Evolutionary conservation across 1,284 basidiomycete species (phyloP), one percentile per base, ranked within the genome.

Genomic region (Phellinidium pouzarii): DNA sequence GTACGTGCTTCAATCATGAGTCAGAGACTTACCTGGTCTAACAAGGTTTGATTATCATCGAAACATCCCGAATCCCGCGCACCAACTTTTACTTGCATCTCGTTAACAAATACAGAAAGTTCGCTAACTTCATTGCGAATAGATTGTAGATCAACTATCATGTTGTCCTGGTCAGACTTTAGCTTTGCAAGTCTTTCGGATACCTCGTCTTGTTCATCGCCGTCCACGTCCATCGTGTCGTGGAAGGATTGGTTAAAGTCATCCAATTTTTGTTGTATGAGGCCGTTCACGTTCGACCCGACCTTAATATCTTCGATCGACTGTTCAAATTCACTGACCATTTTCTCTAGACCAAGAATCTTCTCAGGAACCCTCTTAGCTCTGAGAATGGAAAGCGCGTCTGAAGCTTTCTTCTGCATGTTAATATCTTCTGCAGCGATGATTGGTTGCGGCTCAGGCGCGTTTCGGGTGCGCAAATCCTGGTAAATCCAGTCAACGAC

Each of bases 191-290:
- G 6, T 14, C n/a, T 29, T 23, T 40, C 47, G n/a, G n/a, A 40
- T 14, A 44, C 9, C 29, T 45, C 48, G 22, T 26, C 23, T 19
- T 46, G 17, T 9, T 47, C 44, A 9, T 47, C 44, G 26, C 7
- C 20, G n/a, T 36, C 29, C 31, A 23, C 14, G 14, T 44, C 25
- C 41, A 27, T 25, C 17, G 6, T n/a, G 8, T 48, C 45, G 19
- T 12, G 26, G 20, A 34, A 29, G 12, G 14, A 25, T 6, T 17
- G 12, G 22, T 19, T 44, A 22, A 49, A 22, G 7, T 50, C 47
- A 2, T 38, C 42, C 3, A 54, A n/a, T 25, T 45, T 54, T 9
- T 29, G 29, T 20, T 40, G 29, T 8, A 54, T 22, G 7, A 50
- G 3, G 25, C 37, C 48, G 7, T 38, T 14, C 3, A 42, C n/a